Base-by-base conservation (phyloP, 768 basidiomycete species). In the Termitomyces sp. region DNA sequence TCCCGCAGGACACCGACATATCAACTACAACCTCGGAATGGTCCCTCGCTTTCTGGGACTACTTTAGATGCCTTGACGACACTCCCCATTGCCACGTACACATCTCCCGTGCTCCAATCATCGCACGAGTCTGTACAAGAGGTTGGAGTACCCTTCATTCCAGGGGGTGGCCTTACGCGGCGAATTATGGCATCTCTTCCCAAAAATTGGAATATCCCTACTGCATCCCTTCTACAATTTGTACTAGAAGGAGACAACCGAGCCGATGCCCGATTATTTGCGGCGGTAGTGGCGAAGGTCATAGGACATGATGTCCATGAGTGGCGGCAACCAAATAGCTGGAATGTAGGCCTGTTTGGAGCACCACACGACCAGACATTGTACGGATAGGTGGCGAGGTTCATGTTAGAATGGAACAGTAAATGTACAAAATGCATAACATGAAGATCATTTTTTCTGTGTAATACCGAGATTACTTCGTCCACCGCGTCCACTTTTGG, bases 201-300 rank as follows among this genome's bases (percentile, higher is more conserved):
- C 0, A 39, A 67, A 42, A 64, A 69, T 41, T 84, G 81, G 78
- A 64, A 75, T 20, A 77, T 81, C 44, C 86, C 87, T 24, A 81
- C 79, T 0, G 82, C 80, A 0, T 76, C 81, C 16, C 70, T 93
- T 11, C 73, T 91, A 50, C 88, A 90, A 49, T 93, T 90, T 66
- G 90, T 85, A 12, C 75, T 89, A 58, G 91, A 94, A 67, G 91
- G 92, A 2, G 92, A 94, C 69, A 94, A 94, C 65, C 77, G 86
- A 58, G 76, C 69, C 18, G 91, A 94, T 68, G 91, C 91, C 0
- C 75, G 77, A 20, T 66, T 85, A 37, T 75, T 90, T 44, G 87
- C 89, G 3, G 72, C 75, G 6, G 82, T 80, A 30, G 75, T 79
- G 7, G 73, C 76, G 44, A 84, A 79, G 61, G 75, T 80, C 4